phyloP scores from a whole-genome alignment of 768 basidiomycete genomes.

The Macrolepiota fuliginosa region DNA sequence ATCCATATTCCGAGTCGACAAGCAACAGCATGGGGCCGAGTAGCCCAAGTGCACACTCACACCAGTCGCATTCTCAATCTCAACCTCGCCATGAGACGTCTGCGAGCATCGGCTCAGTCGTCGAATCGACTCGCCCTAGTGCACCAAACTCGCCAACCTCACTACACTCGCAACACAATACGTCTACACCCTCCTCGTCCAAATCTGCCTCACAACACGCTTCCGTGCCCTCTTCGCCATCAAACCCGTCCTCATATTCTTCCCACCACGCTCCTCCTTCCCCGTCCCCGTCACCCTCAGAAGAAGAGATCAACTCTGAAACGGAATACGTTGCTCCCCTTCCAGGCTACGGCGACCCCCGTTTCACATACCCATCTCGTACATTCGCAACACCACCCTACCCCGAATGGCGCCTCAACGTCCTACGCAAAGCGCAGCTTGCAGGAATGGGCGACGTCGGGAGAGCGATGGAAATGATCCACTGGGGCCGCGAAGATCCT shows the following conservation, averaged over 20 bases:
- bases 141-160: background rate
- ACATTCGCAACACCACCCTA: constrained; percentile 47
- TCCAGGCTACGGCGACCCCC: constrained; percentile 7
- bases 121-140: background rate
- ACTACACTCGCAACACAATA: background rate
- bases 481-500: constrained; percentile 13
- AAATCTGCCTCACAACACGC: background rate
- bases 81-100: background rate
- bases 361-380: constrained; percentile 12
- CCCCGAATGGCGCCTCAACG: constrained; percentile 62
- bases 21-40: background rate
- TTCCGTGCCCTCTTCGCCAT: background rate
- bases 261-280: constrained; percentile 7
- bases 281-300: background rate
- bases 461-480: constrained; percentile 48
- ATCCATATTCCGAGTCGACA: background rate
- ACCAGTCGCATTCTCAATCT: background rate
- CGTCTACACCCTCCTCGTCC: background rate
- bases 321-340: constrained; percentile 16
- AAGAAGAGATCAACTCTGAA: constrained; percentile 15
- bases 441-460: constrained; percentile 60
- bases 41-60: background rate
- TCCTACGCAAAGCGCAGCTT: constrained; percentile 48
- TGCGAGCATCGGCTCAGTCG: background rate
- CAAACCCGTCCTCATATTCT: background rate